These are phyloP conservation scores for Lichtheimia ornata DNA, from an alignment of 371 early-diverging fungal genomes.

Conservation along the genomic window DNA sequence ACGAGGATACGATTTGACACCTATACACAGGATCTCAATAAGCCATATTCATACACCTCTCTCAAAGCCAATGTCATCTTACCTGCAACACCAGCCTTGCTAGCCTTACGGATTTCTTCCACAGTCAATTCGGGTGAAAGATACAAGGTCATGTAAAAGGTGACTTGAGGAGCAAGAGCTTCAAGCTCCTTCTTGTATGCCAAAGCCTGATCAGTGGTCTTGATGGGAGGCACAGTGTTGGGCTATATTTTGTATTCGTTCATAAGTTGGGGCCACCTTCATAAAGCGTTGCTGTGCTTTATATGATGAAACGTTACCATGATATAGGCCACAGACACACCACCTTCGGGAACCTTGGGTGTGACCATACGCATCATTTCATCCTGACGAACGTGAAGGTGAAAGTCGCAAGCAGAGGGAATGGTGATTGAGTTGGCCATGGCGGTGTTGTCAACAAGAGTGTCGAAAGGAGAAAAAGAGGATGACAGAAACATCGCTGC, in stretches of 20 bases:
- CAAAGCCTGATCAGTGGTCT: constrained; percentile 84
- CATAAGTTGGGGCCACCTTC: not conserved
- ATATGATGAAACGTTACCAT: constrained; percentile 69
- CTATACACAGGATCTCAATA: constrained; percentile 18
- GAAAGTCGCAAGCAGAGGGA: constrained; percentile 88
- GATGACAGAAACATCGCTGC: not conserved
- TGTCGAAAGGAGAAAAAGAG: not conserved
- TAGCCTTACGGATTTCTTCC: constrained; percentile 88
- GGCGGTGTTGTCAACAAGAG: constrained; percentile 1
- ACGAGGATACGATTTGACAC: constrained; percentile 96
- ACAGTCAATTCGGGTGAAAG: constrained; percentile 86
- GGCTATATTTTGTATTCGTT: constrained; percentile 58
- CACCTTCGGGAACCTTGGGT: constrained; percentile 78
- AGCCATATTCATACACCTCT: not conserved
- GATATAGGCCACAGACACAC: constrained; percentile 88
- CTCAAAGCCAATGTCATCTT: too few species aligned
- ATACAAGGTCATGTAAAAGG: constrained; percentile 94
- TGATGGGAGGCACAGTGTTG: constrained; percentile 90
- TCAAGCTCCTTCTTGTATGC: constrained; percentile 82
- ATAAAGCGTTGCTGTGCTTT: not conserved
- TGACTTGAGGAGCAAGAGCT: constrained; percentile 81
- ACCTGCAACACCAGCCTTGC: constrained; percentile 85
- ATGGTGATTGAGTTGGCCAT: constrained; percentile 45
- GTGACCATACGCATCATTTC: constrained; percentile 90
- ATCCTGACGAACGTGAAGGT: constrained; percentile 93